phyloP scores from a whole-genome alignment of 441 rosid species.

The Adansonia madagascariensis region DNA sequence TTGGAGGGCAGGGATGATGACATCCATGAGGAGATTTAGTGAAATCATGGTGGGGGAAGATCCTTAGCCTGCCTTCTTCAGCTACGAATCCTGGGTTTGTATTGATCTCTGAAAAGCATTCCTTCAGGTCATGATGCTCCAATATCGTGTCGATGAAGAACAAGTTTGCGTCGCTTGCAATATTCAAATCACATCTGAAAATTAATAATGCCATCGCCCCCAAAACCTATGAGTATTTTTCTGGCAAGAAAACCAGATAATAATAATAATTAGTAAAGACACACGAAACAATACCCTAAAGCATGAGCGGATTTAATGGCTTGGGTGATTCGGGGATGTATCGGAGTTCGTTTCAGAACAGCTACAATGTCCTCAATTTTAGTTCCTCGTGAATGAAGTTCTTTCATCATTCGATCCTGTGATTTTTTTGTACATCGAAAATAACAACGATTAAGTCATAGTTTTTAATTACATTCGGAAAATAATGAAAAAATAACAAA shows the following conservation, averaged over 20 bases:
- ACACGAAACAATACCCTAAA: constrained; percentile 41
- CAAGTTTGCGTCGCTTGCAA: constrained; percentile 44
- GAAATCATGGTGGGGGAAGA: constrained; percentile 39
- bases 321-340: constrained; percentile 38
- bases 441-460: not conserved
- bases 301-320: constrained; percentile 48
- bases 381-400: constrained; percentile 46
- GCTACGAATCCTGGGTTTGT: constrained; percentile 47
- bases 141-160: constrained; percentile 48
- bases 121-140: constrained; percentile 37
- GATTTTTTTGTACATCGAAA: not conserved
- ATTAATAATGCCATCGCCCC: not conserved
- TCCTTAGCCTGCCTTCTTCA: constrained; percentile 19
- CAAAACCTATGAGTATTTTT: not conserved
- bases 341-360: constrained; percentile 39
- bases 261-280: not conserved
- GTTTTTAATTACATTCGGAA: not conserved
- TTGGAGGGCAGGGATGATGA: constrained; percentile 57
- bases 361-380: constrained; percentile 45
- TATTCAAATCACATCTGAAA: constrained; percentile 69
- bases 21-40: constrained; percentile 60
- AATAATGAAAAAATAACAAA: not conserved
- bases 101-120: constrained; percentile 45
- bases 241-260: not conserved
- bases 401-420: constrained; percentile 55